Conservation (phyloP, 257 asterid species). For the Marsdenia floribunda region DNA sequence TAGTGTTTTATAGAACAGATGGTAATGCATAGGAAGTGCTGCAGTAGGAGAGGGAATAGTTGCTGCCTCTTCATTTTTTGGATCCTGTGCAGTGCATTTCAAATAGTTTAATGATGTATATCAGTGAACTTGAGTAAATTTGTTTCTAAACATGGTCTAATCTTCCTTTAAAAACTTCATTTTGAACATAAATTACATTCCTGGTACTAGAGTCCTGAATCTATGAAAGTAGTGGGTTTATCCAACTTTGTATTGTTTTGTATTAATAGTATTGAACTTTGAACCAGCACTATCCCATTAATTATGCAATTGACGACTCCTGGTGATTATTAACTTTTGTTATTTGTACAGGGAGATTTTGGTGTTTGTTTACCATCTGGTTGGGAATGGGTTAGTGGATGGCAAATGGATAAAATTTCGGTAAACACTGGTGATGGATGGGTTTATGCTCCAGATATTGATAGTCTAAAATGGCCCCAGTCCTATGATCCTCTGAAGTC, state of each 20-base stretch:
- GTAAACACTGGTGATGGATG: conserved; percentile 78
- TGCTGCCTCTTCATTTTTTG: too few species aligned
- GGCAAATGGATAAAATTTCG: conserved; percentile 69
- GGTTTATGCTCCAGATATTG: conserved; percentile 81
- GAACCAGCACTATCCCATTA: neutral
- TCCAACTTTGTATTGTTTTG: neutral
- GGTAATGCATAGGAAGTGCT: neutral
- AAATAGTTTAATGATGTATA: neutral
- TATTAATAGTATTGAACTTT: neutral
- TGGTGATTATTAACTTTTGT: conserved; percentile 5
- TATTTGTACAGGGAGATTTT: conserved; percentile 46
- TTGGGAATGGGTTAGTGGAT: conserved; percentile 84
- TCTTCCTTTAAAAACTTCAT: neutral
- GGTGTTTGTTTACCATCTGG: conserved; percentile 67
- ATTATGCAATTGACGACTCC: neutral
- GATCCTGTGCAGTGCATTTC: neutral
- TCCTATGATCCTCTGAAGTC: conserved; percentile 48
- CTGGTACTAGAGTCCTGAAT: neutral
- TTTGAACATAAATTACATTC: neutral
- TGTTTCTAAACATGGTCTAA: neutral
- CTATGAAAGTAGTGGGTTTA: neutral
- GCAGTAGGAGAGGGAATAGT: neutral
- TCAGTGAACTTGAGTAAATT: neutral
- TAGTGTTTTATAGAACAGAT: neutral
- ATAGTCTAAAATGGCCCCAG: conserved; percentile 78